Evolutionary conservation across 2,329 filamentous ascomycete species (phyloP), one percentile per base, ranked within the genome.

Genomic region (Fusarium pseudograminearum): DNA sequence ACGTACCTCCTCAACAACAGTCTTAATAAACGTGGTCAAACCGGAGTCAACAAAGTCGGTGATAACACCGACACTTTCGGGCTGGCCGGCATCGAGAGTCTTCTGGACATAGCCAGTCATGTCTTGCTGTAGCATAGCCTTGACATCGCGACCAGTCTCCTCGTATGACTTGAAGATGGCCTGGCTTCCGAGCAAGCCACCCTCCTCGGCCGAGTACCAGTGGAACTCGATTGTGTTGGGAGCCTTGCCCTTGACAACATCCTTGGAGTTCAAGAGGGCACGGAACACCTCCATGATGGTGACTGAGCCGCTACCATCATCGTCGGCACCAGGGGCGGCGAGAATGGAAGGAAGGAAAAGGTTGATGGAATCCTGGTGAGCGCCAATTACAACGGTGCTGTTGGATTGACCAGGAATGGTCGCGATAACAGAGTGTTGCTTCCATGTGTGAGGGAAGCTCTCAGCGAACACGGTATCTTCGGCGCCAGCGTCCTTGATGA

Each of bases 71-170:
- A 98, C 92, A 46, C 90, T 91, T 84, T 98, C 95, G 7, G 89
- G 87, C 79, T 93, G 86, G 62, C 94, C 94, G 5, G 93, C 91
- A 70, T 96, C 92, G 22, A 96, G 82, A 1, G 94, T 97, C 75
- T 90, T 90, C 78, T 94, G 89, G 7, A 94, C 87, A 78, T 91
- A 98, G 20, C 95, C 95, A 3, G 93, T 97, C 95, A 98, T 98
- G 80, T 98, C 95, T 81, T 98, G 95, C 83, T 98, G 95, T 57
- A 98, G 87, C 96, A 98, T 98, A 34, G 95, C 95, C 82, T 95
- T 97, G 79, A 98, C 86, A 70, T 95, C 89, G 28, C 90, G 87
- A 33, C 87, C 86, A 24, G 87, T 81, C 78, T 90, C 89, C 80
- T 92, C 90, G 77, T 98, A 98, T 10, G 87, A 83, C 52, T 87